Conservation (phyloP, 1,284 basidiomycete species). For the Irpex rosettiformis region DNA sequence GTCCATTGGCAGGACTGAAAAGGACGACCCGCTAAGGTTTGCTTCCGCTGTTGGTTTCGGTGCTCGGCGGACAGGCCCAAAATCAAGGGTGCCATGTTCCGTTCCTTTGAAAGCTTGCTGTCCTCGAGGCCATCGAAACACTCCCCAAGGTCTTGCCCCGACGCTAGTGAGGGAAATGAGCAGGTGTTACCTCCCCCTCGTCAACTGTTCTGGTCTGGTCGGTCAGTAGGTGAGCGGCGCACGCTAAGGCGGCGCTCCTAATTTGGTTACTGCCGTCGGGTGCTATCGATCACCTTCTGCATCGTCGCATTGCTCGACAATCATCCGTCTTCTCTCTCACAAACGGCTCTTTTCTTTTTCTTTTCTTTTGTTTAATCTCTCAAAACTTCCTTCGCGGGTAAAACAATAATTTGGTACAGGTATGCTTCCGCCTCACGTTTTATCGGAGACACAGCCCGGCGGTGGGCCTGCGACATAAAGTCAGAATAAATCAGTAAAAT, state of each 20-base stretch:
- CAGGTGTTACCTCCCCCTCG: background rate
- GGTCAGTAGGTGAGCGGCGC: constrained; percentile 2
- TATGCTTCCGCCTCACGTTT: background rate
- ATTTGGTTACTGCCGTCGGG: constrained; percentile 7
- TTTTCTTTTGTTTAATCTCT: background rate
- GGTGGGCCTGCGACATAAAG: background rate
- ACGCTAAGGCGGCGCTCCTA: constrained; percentile 12
- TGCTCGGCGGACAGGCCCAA: constrained; percentile 13
- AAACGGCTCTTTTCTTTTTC: background rate
- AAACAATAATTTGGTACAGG: background rate
- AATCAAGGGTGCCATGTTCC: constrained; percentile 15
- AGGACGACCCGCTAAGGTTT: constrained; percentile 32
- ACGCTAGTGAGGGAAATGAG: background rate
- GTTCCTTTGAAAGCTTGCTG: constrained; percentile 4
- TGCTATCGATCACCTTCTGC: background rate
- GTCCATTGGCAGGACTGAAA: constrained; percentile 22
- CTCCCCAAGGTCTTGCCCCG: background rate
- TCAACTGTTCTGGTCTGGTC: background rate
- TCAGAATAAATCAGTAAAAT: background rate
- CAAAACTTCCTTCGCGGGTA: background rate
- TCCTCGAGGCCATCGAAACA: constrained; percentile 12
- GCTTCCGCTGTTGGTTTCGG: constrained; percentile 29
- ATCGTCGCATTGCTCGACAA: background rate
- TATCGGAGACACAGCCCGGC: background rate
- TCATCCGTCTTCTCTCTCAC: background rate